phyloP scores from a whole-genome alignment of 495 filamentous ascomycete genomes.

The Penicillium chermesinum region DNA sequence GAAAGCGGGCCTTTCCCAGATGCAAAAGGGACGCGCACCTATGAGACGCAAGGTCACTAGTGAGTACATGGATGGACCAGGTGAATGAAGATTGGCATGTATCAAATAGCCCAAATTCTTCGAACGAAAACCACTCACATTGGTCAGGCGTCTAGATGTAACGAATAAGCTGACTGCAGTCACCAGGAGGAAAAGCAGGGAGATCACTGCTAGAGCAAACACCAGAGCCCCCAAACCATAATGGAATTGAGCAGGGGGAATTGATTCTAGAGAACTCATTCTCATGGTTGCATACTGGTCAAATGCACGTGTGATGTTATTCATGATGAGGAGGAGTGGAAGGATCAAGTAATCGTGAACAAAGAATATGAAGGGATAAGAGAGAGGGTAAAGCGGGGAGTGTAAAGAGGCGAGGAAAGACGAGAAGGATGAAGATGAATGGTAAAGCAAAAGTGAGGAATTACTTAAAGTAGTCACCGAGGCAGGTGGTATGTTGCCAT shows the following conservation, averaged over 20 bases:
- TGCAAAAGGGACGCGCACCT: constrained; percentile 13
- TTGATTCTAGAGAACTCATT: background rate
- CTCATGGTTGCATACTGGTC: background rate
- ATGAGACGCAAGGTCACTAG: background rate
- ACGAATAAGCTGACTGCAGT: constrained; percentile 5
- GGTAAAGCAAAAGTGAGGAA: background rate
- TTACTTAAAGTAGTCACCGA: too few species aligned
- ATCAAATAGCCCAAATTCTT: background rate
- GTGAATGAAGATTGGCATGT: background rate
- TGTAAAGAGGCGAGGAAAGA: background rate
- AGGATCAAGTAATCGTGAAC: background rate
- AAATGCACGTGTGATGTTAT: background rate
- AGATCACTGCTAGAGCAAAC: background rate
- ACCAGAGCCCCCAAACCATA: background rate
- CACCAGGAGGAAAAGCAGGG: background rate
- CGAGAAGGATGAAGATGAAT: too few species aligned
- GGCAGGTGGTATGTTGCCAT: too few species aligned
- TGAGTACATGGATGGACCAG: background rate
- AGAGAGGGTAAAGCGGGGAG: background rate
- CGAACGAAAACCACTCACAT: constrained; percentile 15
- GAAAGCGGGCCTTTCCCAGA: constrained; percentile 5
- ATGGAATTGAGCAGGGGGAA: background rate
- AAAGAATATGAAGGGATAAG: background rate
- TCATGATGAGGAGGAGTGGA: background rate
- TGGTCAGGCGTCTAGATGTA: constrained; percentile 13